Evolutionary conservation across 2,329 filamentous ascomycete genomes (phyloP).

Genomic region (Colletotrichum gigasporum): DNA sequence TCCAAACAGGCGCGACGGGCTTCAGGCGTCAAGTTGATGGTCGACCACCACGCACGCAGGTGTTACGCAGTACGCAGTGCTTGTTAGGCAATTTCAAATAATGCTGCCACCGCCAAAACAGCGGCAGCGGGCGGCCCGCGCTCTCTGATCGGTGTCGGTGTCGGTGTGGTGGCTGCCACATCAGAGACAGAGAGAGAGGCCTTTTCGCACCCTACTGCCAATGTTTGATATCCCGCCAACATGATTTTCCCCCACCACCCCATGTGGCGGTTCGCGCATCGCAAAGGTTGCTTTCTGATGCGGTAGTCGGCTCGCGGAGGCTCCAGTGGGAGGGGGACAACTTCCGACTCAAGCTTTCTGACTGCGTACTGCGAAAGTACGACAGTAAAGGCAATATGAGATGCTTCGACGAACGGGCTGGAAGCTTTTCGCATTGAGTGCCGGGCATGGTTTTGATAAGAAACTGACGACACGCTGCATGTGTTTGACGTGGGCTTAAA

Average conservation of each 20-base stretch:
- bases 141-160: constrained; percentile 1
- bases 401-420: neutral
- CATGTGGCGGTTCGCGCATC: constrained; percentile 1
- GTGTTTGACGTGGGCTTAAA: neutral
- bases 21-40: neutral
- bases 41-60: too few species aligned
- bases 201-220: too few species aligned
- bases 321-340: too few species aligned
- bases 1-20: neutral
- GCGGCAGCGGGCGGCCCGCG: neutral
- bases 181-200: too few species aligned
- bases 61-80: too few species aligned
- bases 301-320: too few species aligned
- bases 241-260: neutral
- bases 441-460: neutral
- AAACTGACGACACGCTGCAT: neutral
- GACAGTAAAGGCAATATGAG: neutral
- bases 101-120: neutral
- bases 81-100: neutral
- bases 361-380: too few species aligned
- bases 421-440: neutral
- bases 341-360: neutral
- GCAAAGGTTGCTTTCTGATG: neutral
- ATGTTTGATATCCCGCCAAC: neutral
- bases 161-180: neutral